phyloP scores from a whole-genome alignment of 257 asterid genomes.

The Solanum boliviense region DNA sequence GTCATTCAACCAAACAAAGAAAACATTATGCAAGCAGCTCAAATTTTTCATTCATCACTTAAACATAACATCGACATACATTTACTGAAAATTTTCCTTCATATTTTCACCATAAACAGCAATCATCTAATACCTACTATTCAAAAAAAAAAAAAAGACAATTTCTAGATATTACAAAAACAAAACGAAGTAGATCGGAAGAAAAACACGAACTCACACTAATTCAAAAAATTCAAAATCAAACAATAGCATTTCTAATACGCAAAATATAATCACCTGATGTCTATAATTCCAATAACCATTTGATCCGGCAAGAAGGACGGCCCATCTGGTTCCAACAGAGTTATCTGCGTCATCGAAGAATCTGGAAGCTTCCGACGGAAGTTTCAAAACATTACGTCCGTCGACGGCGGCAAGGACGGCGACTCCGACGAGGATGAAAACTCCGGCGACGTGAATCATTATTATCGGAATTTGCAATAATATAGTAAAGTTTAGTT shows the following conservation, averaged over 20 bases:
- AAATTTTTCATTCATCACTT: neutral
- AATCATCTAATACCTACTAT: neutral
- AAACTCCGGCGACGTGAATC: slow-evolving; percentile 13
- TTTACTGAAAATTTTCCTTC: neutral
- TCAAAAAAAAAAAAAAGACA: neutral
- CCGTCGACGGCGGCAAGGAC: slow-evolving; percentile 28
- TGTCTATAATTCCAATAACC: slow-evolving; percentile 98
- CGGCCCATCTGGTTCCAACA: slow-evolving; percentile 91
- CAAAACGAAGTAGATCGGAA: neutral
- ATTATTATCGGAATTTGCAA: slow-evolving; percentile 9
- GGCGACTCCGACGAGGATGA: slow-evolving; percentile 39
- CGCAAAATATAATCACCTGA: slow-evolving; percentile 42
- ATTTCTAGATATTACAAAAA: neutral
- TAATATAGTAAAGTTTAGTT: neutral
- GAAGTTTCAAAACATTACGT: slow-evolving; percentile 50
- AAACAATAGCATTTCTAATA: neutral
- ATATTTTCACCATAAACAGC: neutral
- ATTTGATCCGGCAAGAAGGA: slow-evolving; percentile 79
- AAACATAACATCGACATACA: neutral
- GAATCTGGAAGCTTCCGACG: slow-evolving; percentile 58
- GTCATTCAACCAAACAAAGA: neutral
- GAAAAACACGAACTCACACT: neutral
- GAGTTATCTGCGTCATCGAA: slow-evolving; percentile 30
- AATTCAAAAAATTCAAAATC: neutral
- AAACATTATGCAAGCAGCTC: neutral